These are phyloP conservation scores for Sarcomyxa edulis DNA, from an alignment of 768 basidiomycete species.

Conservation along the genomic window DNA sequence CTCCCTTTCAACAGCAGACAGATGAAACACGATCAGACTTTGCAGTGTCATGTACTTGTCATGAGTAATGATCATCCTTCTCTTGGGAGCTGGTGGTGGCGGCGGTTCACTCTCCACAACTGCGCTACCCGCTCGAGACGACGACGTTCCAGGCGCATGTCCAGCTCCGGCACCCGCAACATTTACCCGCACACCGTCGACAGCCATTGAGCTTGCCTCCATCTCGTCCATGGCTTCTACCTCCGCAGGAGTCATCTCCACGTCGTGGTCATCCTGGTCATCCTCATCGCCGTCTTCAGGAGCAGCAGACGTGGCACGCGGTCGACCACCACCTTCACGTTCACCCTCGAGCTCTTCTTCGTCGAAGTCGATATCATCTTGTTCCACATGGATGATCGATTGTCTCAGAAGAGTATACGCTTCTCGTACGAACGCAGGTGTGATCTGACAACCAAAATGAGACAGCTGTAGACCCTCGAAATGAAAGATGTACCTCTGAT, in stretches of 20 bases:
- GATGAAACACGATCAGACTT: slow-evolving; percentile 79
- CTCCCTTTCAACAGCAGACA: slow-evolving; percentile 71
- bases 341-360: slow-evolving; percentile 74
- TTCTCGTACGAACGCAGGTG: slow-evolving; percentile 90
- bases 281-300: slow-evolving; percentile 40
- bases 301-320: slow-evolving; percentile 21
- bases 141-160: slow-evolving; percentile 21
- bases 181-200: slow-evolving; percentile 21
- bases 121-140: slow-evolving; percentile 32
- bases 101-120: slow-evolving; percentile 29
- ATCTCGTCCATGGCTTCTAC: slow-evolving; percentile 47
- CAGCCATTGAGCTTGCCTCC: slow-evolving; percentile 43
- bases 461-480: background rate
- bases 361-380: slow-evolving; percentile 97
- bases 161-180: slow-evolving; percentile 26
- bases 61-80: slow-evolving; percentile 90
- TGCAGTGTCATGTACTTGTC: slow-evolving; percentile 92
- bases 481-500: slow-evolving; percentile 57
- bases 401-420: slow-evolving; percentile 91
- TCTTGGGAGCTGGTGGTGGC: slow-evolving; percentile 42
- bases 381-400: slow-evolving; percentile 98
- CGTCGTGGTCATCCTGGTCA: slow-evolving; percentile 45
- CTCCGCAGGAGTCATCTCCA: slow-evolving; percentile 60
- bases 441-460: slow-evolving; percentile 53
- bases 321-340: slow-evolving; percentile 32